Conservation (phyloP, 2,329 filamentous ascomycete species). For the Alternaria sp. region DNA sequence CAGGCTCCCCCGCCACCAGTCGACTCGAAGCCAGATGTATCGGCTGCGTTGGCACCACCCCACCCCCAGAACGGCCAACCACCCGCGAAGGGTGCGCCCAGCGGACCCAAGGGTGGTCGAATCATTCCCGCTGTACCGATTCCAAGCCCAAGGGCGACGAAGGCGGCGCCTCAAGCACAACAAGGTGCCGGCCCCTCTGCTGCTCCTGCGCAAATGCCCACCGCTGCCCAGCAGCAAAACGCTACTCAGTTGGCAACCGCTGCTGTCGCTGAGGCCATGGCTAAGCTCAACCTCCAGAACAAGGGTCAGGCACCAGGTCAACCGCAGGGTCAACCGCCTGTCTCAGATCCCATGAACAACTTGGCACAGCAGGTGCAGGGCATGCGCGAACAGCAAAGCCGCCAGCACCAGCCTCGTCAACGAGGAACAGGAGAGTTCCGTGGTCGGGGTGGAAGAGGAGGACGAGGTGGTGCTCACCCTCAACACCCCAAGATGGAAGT, state of each 20-base stretch:
- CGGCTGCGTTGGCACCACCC: constrained; percentile 62
- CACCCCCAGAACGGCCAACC: constrained; percentile 44
- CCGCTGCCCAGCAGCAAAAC: constrained; percentile 57
- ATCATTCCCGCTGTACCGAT: constrained; percentile 72
- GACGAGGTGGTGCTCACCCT: constrained; percentile 48
- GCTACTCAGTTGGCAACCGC: constrained; percentile 77
- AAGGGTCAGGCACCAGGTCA: constrained; percentile 23
- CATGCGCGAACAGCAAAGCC: constrained; percentile 71
- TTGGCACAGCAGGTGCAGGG: constrained; percentile 77
- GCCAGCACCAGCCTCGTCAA: constrained; percentile 56
- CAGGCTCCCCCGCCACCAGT: constrained; percentile 68
- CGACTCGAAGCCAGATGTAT: constrained; percentile 70
- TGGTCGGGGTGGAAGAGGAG: constrained; percentile 56
- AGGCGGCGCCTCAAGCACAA: constrained; percentile 48
- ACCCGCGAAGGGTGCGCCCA: constrained; percentile 47
- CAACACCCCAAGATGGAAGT: constrained; percentile 77
- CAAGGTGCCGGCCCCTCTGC: constrained; percentile 26
- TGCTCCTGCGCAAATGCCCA: constrained; percentile 33
- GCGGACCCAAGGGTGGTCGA: constrained; percentile 57
- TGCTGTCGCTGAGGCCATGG: constrained; percentile 81
- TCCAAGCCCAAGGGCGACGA: constrained; percentile 50
- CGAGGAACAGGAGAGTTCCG: constrained; percentile 49
- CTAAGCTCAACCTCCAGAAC: constrained; percentile 63
- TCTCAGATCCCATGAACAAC: constrained; percentile 66
- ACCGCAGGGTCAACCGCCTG: constrained; percentile 28